Evolutionary conservation across 208 protist genomes (phyloP).

Genomic region (Tritrichomonas foetus): DNA sequence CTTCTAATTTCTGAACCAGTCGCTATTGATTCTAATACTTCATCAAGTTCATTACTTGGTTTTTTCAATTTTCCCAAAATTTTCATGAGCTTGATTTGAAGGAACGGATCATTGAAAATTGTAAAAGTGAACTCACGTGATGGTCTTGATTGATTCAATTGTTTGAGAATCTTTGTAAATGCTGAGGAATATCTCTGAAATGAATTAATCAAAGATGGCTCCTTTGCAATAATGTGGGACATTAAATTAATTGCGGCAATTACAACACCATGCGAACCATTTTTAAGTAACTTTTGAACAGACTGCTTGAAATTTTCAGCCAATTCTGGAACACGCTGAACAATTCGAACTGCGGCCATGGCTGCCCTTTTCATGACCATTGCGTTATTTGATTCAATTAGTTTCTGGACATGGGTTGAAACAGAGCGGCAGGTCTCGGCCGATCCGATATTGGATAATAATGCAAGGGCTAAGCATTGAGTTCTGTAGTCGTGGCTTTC

Average conservation of each 20-base stretch:
- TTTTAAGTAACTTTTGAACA: neutral
- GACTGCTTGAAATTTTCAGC: slow-evolving; percentile 11
- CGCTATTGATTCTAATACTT: neutral
- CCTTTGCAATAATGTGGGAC: neutral
- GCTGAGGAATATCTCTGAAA: neutral
- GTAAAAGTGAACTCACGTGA: neutral
- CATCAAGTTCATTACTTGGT: neutral
- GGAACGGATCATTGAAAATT: slow-evolving; percentile 26
- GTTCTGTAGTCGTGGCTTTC: neutral
- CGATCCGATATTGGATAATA: slow-evolving; percentile 14
- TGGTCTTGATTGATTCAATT: neutral
- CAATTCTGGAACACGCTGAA: neutral
- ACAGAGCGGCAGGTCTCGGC: neutral
- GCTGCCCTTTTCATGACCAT: neutral
- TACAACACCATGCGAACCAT: slow-evolving; percentile 26
- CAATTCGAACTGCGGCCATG: slow-evolving; percentile 19
- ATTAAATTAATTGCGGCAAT: slow-evolving; percentile 11
- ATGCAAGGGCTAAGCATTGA: neutral
- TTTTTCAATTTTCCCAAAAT: neutral
- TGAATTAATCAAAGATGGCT: neutral
- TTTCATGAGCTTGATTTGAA: neutral
- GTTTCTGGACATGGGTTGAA: slow-evolving; percentile 23
- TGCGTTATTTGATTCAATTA: neutral
- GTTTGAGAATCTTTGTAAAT: slow-evolving; percentile 36
- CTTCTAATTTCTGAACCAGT: neutral